Evolutionary conservation across 441 rosid genomes (phyloP).

Genomic region (Dalechampia spathulata): DNA sequence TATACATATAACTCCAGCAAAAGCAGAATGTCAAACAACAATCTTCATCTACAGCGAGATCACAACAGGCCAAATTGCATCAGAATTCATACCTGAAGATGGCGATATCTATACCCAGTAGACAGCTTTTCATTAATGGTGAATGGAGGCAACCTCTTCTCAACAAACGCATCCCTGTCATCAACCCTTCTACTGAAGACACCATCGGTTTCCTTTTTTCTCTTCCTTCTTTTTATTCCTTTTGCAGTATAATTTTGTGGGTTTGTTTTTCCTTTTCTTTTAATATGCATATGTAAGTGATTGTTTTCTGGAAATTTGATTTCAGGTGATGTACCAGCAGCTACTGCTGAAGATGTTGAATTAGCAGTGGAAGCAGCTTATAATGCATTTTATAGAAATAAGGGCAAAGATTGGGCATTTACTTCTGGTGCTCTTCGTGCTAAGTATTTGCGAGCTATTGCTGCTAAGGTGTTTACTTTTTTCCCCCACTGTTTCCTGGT

Average conservation of each 20-base stretch:
- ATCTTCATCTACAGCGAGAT: too few relatives aligned
- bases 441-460: constrained; percentile 84
- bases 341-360: constrained; percentile 88
- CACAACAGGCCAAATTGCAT: too few relatives aligned
- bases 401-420: constrained; percentile 72
- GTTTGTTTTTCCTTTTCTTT: neutral
- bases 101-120: constrained; percentile 51
- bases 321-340: constrained; percentile 90
- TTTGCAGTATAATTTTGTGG: too few relatives aligned
- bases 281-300: neutral
- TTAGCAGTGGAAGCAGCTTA: constrained; percentile 85
- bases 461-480: constrained; percentile 75
- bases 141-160: constrained; percentile 74
- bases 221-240: neutral
- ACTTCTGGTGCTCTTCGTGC: constrained; percentile 86
- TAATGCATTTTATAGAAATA: constrained; percentile 64
- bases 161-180: constrained; percentile 58
- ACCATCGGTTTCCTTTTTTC: constrained; percentile 44
- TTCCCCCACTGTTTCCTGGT: too few relatives aligned
- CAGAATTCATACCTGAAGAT: too few relatives aligned
- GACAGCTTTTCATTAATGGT: constrained; percentile 79
- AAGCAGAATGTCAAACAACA: too few relatives aligned
- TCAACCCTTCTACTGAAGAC: constrained; percentile 80
- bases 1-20: too few relatives aligned
- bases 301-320: constrained; percentile 1